phyloP scores from a whole-genome alignment of 164 flowering plant species.

The Aristolochia fimbriata region DNA sequence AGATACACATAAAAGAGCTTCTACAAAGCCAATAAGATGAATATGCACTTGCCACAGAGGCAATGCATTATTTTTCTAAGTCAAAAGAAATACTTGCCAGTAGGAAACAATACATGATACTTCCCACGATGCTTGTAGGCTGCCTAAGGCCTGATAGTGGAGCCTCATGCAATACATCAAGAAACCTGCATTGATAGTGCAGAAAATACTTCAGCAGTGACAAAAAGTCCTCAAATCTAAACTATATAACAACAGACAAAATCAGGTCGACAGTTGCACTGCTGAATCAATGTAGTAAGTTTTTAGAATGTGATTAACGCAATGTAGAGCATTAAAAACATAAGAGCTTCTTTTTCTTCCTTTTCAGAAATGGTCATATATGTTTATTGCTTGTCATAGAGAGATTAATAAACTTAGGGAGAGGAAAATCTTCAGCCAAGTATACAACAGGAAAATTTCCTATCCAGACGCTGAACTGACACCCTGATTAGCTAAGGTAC shows the following conservation, averaged over 20 bases:
- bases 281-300: background rate
- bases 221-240: background rate
- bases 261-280: background rate
- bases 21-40: background rate
- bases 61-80: background rate
- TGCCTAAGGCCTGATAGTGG: conserved; percentile 77
- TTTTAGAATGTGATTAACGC: no score
- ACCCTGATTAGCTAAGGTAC: no score
- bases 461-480: no score
- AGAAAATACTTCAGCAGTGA: background rate
- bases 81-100: conserved; percentile 50
- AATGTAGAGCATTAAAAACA: no score
- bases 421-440: no score
- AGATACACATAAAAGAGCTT: background rate
- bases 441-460: no score
- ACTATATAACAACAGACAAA: background rate
- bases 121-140: conserved; percentile 52
- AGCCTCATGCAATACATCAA: conserved; percentile 86
- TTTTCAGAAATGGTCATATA: no score
- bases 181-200: conserved; percentile 41
- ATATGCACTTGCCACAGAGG: background rate
- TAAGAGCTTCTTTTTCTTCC: no score
- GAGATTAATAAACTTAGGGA: no score
- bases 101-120: conserved; percentile 49
- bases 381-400: no score